These are phyloP conservation scores for Cenchrus americanus DNA, from an alignment of 176 grass and related monocot species.

Conservation along the genomic window DNA sequence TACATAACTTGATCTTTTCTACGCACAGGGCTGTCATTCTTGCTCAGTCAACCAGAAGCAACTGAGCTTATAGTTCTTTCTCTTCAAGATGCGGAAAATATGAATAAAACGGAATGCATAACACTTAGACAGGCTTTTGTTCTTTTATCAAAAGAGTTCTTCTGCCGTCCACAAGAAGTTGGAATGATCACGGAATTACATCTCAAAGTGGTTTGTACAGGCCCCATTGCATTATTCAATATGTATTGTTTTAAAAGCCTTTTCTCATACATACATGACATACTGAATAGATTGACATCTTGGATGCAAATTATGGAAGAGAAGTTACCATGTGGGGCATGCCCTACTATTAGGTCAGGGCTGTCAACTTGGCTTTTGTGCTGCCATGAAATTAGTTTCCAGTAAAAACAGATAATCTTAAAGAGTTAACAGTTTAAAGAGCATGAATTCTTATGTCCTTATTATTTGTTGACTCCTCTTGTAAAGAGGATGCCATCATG, in stretches of 20 bases:
- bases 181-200: conserved; percentile 84
- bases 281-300: not conserved
- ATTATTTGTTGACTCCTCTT: not conserved
- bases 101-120: conserved; percentile 83
- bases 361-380: not conserved
- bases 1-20: conserved; percentile 21
- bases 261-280: not conserved
- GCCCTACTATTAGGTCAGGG: not conserved
- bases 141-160: conserved; percentile 89
- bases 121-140: conserved; percentile 84
- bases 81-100: conserved; percentile 80
- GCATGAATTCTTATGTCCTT: not conserved
- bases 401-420: not conserved
- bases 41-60: conserved; percentile 86
- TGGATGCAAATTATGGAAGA: conserved; percentile 22
- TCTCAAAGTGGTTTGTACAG: conserved; percentile 88
- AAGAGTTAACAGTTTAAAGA: not conserved
- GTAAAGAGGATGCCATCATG: not conserved
- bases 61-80: conserved; percentile 87
- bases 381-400: not conserved
- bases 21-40: conserved; percentile 79
- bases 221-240: conserved; percentile 31
- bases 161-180: conserved; percentile 91
- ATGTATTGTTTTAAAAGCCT: not conserved
- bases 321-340: not conserved